These are phyloP conservation scores for Nannochloris sp. DNA, from an alignment of 139 green algal genomes.

Conservation along the genomic window DNA sequence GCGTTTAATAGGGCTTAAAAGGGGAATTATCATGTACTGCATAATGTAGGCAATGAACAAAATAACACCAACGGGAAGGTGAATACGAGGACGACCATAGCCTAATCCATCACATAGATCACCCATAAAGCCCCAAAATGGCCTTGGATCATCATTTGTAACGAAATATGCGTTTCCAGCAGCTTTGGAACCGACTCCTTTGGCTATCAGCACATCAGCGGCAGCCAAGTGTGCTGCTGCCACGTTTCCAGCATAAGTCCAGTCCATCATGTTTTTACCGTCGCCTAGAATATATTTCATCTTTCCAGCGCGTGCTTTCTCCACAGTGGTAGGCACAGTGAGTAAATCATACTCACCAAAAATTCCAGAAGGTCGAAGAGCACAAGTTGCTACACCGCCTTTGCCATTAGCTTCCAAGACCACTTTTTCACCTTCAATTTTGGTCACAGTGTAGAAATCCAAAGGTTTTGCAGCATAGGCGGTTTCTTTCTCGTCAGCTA, in stretches of 20 bases:
- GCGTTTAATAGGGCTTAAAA: constrained; percentile 40
- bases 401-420: constrained; percentile 64
- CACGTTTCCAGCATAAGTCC: constrained; percentile 88
- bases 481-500: constrained; percentile 53
- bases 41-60: constrained; percentile 63
- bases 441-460: constrained; percentile 86
- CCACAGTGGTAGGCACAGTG: constrained; percentile 63
- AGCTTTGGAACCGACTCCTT: constrained; percentile 8
- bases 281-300: constrained; percentile 88
- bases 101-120: constrained; percentile 74
- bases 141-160: constrained; percentile 72
- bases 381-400: constrained; percentile 45
- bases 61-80: constrained; percentile 68
- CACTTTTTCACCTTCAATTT: constrained; percentile 59
- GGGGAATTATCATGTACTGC: constrained; percentile 55
- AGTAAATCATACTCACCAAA: constrained; percentile 82
- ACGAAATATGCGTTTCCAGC: constrained; percentile 80
- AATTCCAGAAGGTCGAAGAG: constrained; percentile 76
- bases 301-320: constrained; percentile 55
- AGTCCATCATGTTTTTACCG: constrained; percentile 78
- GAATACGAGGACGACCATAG: constrained; percentile 49
- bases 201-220: constrained; percentile 27
- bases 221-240: constrained; percentile 54
- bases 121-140: constrained; percentile 82
- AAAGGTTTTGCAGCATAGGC: constrained; percentile 64